phyloP scores from a whole-genome alignment of 805 yeast genomes.

The Danielozyma ontarioensis region DNA sequence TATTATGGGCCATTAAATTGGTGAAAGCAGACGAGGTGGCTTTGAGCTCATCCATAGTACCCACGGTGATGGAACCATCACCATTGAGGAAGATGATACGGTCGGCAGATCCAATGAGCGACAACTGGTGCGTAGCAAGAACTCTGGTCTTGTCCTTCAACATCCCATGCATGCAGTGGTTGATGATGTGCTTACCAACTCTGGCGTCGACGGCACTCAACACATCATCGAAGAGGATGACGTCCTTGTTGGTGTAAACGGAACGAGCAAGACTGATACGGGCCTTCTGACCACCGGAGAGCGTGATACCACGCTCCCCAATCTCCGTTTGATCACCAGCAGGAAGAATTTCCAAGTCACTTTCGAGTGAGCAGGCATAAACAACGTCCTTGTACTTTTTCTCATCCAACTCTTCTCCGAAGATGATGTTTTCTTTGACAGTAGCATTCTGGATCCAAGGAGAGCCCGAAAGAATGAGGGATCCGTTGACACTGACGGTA shows the following conservation, averaged over 20 bases:
- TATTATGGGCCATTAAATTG: conserved; percentile 35
- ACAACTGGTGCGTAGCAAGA: conserved; percentile 80
- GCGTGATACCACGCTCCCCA: conserved; percentile 80
- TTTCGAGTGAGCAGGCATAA: conserved; percentile 59
- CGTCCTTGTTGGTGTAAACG: conserved; percentile 64
- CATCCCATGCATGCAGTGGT: conserved; percentile 58
- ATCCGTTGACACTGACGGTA: conserved; percentile 46
- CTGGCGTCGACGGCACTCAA: conserved; percentile 83
- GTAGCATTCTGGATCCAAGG: conserved; percentile 88
- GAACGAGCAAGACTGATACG: conserved; percentile 76
- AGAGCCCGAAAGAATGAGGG: conserved; percentile 49
- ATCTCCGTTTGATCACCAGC: conserved; percentile 77
- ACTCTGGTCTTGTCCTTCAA: conserved; percentile 59
- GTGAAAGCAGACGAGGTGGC: conserved; percentile 29
- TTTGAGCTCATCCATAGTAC: conserved; percentile 52
- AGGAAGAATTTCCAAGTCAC: conserved; percentile 61
- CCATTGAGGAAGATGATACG: conserved; percentile 63
- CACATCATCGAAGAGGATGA: conserved; percentile 71
- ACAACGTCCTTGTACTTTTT: conserved; percentile 50
- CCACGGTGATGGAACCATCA: conserved; percentile 57
- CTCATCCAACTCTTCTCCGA: conserved; percentile 54
- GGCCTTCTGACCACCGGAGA: conserved; percentile 90
- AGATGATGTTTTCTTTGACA: conserved; percentile 65
- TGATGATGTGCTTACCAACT: conserved; percentile 76
- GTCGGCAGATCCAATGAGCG: conserved; percentile 65